These are phyloP conservation scores for Hypoxylon fuscum DNA, from an alignment of 495 filamentous ascomycete genomes.

Conservation along the genomic window DNA sequence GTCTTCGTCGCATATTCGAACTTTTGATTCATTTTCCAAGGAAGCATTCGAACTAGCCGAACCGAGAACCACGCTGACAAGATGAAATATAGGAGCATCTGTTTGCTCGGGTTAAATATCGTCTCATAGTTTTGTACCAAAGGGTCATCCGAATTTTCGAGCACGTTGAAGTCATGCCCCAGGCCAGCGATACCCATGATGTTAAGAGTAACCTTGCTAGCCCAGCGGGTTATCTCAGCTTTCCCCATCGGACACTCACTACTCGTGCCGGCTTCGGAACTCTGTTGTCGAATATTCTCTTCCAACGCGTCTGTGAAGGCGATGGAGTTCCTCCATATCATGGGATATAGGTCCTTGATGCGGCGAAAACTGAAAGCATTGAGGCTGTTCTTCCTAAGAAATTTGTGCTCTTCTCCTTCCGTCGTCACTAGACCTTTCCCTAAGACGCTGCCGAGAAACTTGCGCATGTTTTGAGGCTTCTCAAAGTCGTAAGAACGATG, in stretches of 20 bases:
- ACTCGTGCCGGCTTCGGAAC: slow-evolving; percentile 43
- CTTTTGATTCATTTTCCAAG: slow-evolving; percentile 66
- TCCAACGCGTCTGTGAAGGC: slow-evolving; percentile 47
- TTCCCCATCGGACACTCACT: slow-evolving; percentile 50
- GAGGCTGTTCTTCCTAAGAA: slow-evolving; percentile 75
- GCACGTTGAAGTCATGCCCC: slow-evolving; percentile 73
- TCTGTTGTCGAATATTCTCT: slow-evolving; percentile 39
- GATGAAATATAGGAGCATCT: slow-evolving; percentile 49
- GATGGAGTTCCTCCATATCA: slow-evolving; percentile 73
- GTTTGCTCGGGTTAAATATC: slow-evolving; percentile 54
- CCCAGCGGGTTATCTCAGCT: slow-evolving; percentile 70
- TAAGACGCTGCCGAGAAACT: slow-evolving; percentile 63
- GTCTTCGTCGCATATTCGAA: slow-evolving; percentile 58
- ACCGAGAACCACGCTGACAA: slow-evolving; percentile 53
- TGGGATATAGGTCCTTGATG: slow-evolving; percentile 76
- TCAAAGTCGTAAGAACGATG: slow-evolving; percentile 75
- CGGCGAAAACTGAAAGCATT: slow-evolving; percentile 81
- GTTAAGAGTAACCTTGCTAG: slow-evolving; percentile 72
- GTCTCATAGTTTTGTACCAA: slow-evolving; percentile 68
- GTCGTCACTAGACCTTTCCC: slow-evolving; percentile 76
- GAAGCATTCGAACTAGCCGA: slow-evolving; percentile 60
- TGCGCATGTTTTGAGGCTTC: slow-evolving; percentile 66
- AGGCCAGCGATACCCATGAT: slow-evolving; percentile 79
- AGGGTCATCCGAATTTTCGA: slow-evolving; percentile 65
- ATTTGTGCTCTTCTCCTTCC: slow-evolving; percentile 80